Evolutionary conservation across 2,329 filamentous ascomycete species (phyloP), one percentile per base, ranked within the genome.

Genomic region (Aspergillus viridinutans): DNA sequence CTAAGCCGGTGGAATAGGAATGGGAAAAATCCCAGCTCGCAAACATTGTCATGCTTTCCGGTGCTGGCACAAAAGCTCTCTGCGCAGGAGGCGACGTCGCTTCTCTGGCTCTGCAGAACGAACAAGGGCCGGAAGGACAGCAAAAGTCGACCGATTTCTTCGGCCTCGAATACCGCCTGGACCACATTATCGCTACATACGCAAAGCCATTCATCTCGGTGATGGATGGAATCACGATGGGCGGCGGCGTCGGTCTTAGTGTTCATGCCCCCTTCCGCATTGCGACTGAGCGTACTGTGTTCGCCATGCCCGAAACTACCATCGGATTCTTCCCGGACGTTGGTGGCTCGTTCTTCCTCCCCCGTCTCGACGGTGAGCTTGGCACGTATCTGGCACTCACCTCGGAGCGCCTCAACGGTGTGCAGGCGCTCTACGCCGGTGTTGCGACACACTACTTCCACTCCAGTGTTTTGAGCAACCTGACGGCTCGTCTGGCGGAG

Each of bases 251-350:
- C 53, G 94, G 94, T 6, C 83, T 99, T 56, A 95, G 90, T 74
- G 85, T 96, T 53, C 95, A 99, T 76, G 93, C 94, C 2, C 95
- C 94, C 3, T 93, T 99, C 82, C 84, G 94, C 59, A 96, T 99
- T 71, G 94, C 94, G 40, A 99, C 94, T 2, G 94, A 99, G 77
- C 89, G 88, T 71, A 99, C 94, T 5, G 78, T 96, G 50, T 97
- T 99, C 69, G 92, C 95, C 65, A 99, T 99, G 94, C 94, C 94
- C 29, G 94, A 99, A 79, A 99, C 94, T 3, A 96, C 86, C 8
- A 99, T 99, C 70, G 94, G 94, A 42, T 97, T 97, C 81, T 99
- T 99, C 82, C 94, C 95, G 6, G 95, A 99, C 69, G 94, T 99
- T 50, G 94, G 94, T 59, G 95, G 89, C 32, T 95, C 90, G 10